These are phyloP conservation scores for Tylopilus sp. DNA, from an alignment of 768 basidiomycete genomes.

Conservation along the genomic window DNA sequence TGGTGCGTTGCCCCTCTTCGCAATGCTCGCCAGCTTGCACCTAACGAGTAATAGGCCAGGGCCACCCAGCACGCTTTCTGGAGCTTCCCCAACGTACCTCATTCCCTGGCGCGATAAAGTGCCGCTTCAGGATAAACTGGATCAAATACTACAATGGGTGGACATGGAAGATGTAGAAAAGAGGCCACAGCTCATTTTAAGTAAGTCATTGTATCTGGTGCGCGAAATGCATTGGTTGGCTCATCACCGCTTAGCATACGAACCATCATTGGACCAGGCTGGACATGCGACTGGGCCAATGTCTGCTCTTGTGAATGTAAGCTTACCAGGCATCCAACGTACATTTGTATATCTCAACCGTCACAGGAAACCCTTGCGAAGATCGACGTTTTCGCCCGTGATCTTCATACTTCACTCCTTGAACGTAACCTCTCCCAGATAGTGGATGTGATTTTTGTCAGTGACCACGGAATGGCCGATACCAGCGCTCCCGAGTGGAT, in stretches of 20 bases:
- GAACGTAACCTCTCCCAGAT: conserved; percentile 77
- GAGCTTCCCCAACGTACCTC: conserved; percentile 68
- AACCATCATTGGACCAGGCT: conserved; percentile 83
- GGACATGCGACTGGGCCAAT: conserved; percentile 71
- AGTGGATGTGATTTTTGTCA: conserved; percentile 86
- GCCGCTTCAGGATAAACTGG: conserved; percentile 63
- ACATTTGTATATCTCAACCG: neutral
- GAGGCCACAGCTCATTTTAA: conserved; percentile 76
- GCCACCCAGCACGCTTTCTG: conserved; percentile 65
- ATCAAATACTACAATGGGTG: conserved; percentile 79
- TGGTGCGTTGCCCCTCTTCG: conserved; percentile 52
- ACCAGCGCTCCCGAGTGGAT: conserved; percentile 74
- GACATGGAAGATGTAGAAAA: conserved; percentile 62
- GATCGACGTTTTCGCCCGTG: conserved; percentile 72
- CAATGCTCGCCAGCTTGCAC: neutral
- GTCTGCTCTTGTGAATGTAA: conserved; percentile 67
- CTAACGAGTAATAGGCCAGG: conserved; percentile 59
- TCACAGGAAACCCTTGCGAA: conserved; percentile 56
- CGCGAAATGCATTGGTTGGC: neutral
- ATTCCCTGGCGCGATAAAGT: conserved; percentile 68
- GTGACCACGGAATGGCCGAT: conserved; percentile 90
- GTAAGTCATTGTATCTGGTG: conserved; percentile 34
- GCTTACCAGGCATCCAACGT: conserved; percentile 16
- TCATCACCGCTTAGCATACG: conserved; percentile 53
- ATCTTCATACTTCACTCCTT: conserved; percentile 59